Evolutionary conservation across 2,329 filamentous ascomycete species (phyloP).

Genomic region (Alternaria longipes): DNA sequence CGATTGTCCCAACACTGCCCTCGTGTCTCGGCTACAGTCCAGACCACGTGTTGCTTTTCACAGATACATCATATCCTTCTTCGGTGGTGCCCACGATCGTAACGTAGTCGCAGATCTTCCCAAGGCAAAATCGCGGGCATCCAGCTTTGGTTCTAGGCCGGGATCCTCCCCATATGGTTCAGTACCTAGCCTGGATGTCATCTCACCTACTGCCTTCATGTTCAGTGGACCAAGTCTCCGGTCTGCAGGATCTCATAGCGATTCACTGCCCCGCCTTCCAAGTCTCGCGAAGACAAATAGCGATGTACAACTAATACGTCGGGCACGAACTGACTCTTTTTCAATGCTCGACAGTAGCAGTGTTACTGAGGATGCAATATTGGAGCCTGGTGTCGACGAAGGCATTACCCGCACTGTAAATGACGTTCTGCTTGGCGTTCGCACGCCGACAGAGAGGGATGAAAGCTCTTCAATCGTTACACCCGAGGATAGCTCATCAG

Average conservation of each 20-base stretch:
- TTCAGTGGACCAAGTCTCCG: constrained; percentile 47
- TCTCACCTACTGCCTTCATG: constrained; percentile 43
- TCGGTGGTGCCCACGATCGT: constrained; percentile 24
- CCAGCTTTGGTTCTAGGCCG: constrained; percentile 31
- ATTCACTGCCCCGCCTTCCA: constrained; percentile 29
- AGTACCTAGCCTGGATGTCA: constrained; percentile 42
- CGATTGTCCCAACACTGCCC: constrained; percentile 18
- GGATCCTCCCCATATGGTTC: constrained; percentile 31
- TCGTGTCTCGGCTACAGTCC: constrained; percentile 23
- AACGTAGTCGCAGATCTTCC: constrained; percentile 8
- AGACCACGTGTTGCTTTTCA: constrained; percentile 37
- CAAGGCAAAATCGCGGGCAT: constrained; percentile 27
- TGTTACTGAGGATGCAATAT: constrained; percentile 29
- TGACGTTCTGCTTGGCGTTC: constrained; percentile 35
- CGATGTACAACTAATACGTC: constrained; percentile 19
- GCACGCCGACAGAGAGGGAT: constrained; percentile 31
- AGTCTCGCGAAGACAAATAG: constrained; percentile 30
- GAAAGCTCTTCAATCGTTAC: constrained; percentile 13
- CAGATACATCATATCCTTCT: constrained; percentile 40
- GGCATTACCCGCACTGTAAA: constrained; percentile 37
- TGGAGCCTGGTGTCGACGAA: constrained; percentile 34
- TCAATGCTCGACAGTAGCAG: constrained; percentile 32
- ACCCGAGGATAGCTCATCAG: constrained; percentile 5
- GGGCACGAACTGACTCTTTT: constrained; percentile 31
- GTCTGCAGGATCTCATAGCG: constrained; percentile 35